Conservation (phyloP, 768 basidiomycete genomes). For the Mycena haematopus region DNA sequence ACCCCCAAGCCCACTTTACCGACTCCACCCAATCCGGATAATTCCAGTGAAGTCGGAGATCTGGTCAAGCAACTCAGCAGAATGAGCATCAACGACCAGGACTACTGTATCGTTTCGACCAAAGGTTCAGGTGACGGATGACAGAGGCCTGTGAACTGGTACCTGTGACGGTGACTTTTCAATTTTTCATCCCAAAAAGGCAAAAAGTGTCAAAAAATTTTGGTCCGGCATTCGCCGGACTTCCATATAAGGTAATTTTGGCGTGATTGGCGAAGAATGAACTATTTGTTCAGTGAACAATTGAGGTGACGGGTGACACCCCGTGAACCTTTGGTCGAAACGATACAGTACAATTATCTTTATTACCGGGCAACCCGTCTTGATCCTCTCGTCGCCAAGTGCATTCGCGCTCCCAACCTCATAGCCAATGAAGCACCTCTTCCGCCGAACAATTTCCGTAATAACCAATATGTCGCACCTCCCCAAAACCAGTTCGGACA, state of each 20-base stretch:
- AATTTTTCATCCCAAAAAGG: too few relatives aligned
- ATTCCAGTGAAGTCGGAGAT: not conserved
- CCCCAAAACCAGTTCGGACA: not conserved
- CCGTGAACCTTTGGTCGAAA: too few relatives aligned
- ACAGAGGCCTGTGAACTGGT: too few relatives aligned
- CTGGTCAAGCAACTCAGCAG: not conserved
- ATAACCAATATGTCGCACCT: conserved; percentile 8
- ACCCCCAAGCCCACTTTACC: not conserved
- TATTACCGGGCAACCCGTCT: conserved; percentile 10
- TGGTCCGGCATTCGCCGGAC: too few relatives aligned
- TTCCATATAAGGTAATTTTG: too few relatives aligned
- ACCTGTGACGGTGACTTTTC: too few relatives aligned
- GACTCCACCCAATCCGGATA: not conserved
- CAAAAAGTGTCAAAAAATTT: too few relatives aligned
- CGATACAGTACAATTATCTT: conserved; percentile 11
- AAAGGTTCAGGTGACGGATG: too few relatives aligned
- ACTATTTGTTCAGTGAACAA: too few relatives aligned
- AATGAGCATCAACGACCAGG: conserved; percentile 7
- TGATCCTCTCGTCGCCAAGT: conserved; percentile 13
- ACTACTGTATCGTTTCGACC: too few relatives aligned
- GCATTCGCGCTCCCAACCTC: not conserved
- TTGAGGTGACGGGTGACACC: too few relatives aligned
- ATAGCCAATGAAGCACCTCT: not conserved
- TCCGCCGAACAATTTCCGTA: conserved; percentile 11
- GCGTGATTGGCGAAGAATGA: too few relatives aligned